These are phyloP conservation scores for Aspergillus ibericus DNA, from an alignment of 2,329 filamentous ascomycete species.

Conservation along the genomic window DNA sequence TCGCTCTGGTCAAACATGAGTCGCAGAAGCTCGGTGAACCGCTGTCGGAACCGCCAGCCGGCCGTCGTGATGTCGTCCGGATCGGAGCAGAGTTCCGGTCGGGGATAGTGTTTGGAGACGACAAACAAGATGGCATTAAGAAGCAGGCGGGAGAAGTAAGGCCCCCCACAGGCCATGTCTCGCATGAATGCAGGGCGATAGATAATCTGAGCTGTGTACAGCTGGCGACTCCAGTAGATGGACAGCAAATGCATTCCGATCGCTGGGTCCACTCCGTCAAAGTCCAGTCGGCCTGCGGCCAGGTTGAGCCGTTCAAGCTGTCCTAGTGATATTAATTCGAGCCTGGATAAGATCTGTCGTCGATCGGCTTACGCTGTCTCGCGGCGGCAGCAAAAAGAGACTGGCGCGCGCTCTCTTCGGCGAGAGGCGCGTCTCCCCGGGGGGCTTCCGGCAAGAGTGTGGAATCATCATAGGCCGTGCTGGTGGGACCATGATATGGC, in stretches of 20 bases:
- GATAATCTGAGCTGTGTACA: slow-evolving; percentile 48
- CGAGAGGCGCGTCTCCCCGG: neutral
- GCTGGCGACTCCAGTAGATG: slow-evolving; percentile 57
- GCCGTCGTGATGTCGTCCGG: slow-evolving; percentile 50
- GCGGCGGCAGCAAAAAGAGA: neutral
- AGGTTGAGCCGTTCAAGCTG: slow-evolving; percentile 54
- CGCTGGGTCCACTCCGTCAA: slow-evolving; percentile 56
- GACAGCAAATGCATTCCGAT: slow-evolving; percentile 54
- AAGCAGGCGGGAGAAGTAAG: slow-evolving; percentile 54
- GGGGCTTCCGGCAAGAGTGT: neutral
- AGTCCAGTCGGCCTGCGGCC: slow-evolving; percentile 45
- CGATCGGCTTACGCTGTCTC: slow-evolving; percentile 24
- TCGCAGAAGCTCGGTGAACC: slow-evolving; percentile 50
- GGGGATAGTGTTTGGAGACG: slow-evolving; percentile 49
- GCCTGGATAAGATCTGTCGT: too few species aligned
- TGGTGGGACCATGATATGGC: neutral
- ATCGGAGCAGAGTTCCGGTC: slow-evolving; percentile 48
- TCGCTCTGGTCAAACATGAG: slow-evolving; percentile 50
- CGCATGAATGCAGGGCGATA: slow-evolving; percentile 16
- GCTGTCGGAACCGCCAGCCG: slow-evolving; percentile 50
- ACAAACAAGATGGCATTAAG: slow-evolving; percentile 54
- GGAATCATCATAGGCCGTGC: neutral
- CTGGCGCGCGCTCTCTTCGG: neutral
- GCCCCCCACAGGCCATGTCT: slow-evolving; percentile 33
- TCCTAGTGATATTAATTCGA: slow-evolving; percentile 21